Base-by-base conservation (phyloP, 169 alveolate genomes). In the Miamiensis avidus region DNA sequence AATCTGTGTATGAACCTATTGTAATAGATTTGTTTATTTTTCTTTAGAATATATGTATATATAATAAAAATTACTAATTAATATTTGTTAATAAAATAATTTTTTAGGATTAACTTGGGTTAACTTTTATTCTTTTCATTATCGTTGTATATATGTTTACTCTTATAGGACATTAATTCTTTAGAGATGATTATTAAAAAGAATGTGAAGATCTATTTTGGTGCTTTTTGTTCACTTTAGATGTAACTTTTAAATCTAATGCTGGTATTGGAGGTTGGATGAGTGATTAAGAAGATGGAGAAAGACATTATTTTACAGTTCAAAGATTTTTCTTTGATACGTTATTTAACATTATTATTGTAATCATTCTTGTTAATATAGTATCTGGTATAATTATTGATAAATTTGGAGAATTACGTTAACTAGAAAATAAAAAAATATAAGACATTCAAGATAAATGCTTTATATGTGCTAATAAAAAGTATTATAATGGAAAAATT, bases 311-410 rank as follows among this genome's bases (percentile, higher is more conserved):
- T 33, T 84, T 78, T 33, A 29, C 85, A 65, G 31, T 88, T 1
- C 88, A 82, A 4, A 94, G 96, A 81, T 87, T 94, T 74, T 78
- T 91, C 32, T 94, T 85, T 88, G 97, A 94, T 76, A 91, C 89
- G 29, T 78, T 88, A 20, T 92, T 89, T 84, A 84, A 87, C 76
- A 83, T 92, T 0, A 84, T 83, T 28, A 81, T 92, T n/a, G 91
- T 90, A 27, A 88, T 91, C 81, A 81, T 91, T 25, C 88, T 94
- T 89, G 76, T 92, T n/a, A 88, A 91, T 74, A 91, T 94, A 34
- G 92, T 94, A 27, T 88, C 88, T 75, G 94, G 94, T 82, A 87
- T 88, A 34, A 89, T 93, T 79, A 87, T 88, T 75, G 96, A 93
- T 33, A 84, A 93, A 4, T 93, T 90, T 89, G 82, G 89, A 64